Percentiles rank a stretch among this genome's conserved stretches.
phyloP scores from a whole-genome alignment of 192 early-diverging fungal genomes.

The Podila clonocystis region DNA sequence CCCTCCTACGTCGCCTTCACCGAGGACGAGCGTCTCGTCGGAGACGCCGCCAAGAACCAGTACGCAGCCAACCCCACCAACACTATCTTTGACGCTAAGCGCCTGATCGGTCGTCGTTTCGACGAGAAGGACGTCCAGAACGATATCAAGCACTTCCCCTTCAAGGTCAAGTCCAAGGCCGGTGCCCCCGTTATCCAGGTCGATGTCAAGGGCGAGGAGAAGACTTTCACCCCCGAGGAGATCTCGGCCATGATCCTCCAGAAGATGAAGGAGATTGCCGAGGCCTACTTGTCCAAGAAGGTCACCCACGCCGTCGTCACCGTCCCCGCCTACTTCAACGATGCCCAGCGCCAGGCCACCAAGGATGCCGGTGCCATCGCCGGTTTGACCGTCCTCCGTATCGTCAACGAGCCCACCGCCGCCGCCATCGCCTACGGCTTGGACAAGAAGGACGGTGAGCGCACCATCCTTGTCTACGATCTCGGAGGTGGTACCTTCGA shows the following conservation, averaged over 20 bases:
- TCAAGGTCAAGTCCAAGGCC: conserved; percentile 85
- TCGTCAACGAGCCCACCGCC: conserved; percentile 94
- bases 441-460: conserved; percentile 89
- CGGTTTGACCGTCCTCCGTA: conserved; percentile 84
- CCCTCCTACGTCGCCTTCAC: conserved; percentile 96
- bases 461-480: conserved; percentile 96
- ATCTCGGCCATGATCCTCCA: conserved; percentile 92
- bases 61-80: conserved; percentile 87
- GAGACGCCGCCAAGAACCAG: conserved; percentile 97
- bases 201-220: conserved; percentile 85
- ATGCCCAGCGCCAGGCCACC: conserved; percentile 95
- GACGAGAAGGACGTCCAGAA: conserved; percentile 89
- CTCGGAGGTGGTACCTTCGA: conserved; percentile 98
- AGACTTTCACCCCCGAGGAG: conserved; percentile 93
- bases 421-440: conserved; percentile 96
- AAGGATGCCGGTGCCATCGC: conserved; percentile 91
- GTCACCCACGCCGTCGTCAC: conserved; percentile 96
- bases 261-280: conserved; percentile 96
- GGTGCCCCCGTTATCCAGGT: conserved; percentile 88
- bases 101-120: conserved; percentile 90
- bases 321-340: conserved; percentile 98
- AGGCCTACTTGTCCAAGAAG: conserved; percentile 85
- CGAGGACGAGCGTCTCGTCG: conserved; percentile 91
- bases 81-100: conserved; percentile 95
- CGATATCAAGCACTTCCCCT: conserved; percentile 97